Base-by-base conservation (phyloP, 2,329 filamentous ascomycete species). In the Epichloe coenophiala region DNA sequence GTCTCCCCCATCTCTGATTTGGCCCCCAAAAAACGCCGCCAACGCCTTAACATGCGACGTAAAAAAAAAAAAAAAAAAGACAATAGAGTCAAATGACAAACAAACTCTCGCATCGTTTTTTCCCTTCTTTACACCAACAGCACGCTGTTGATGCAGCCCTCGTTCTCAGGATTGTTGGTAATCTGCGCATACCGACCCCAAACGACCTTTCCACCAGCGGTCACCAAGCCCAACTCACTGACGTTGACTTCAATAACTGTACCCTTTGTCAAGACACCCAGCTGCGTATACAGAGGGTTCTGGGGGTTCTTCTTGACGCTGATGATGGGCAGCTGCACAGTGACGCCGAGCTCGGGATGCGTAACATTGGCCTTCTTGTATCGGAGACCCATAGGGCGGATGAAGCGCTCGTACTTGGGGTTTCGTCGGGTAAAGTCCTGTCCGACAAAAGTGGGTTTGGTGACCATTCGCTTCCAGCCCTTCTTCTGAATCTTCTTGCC, bases 401-500 rank as follows among this genome's bases (percentile, higher is more conserved):
- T 74, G 59, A 76, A 74, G 6, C 71, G 69, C 71, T 84, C 80
- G 63, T 78, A 80, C 67, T 88, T 95, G 60, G 93, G 88, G 15
- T 93, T 90, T 49, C 89, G 73, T 63, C 89, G 75, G 3, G 90
- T 96, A 67, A 95, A 96, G 60, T 95, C 89, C 36, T 80, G 81
- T 0, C 90, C 91, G 21, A 97, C 91, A 66, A 97, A 97, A 51
- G 65, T 71, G 53, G 61, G 65, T 59, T 79, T 78, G 33, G 75
- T 80, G 55, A 81, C 75, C 74, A 83, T 83, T 37, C 82, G 70
- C 72, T 86, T 86, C 83, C 83, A 78, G 51, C 75, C 76, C 76
- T 93, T 94, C 79, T 94, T 89, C 51, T 83, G 76, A 2, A 84
- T 88, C 77, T 95, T 96, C 80, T 94, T 94, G 61, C 93, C 91